These are phyloP conservation scores for Paramyrothecium roridum DNA, from an alignment of 2,329 filamentous ascomycete species.

Conservation along the genomic window DNA sequence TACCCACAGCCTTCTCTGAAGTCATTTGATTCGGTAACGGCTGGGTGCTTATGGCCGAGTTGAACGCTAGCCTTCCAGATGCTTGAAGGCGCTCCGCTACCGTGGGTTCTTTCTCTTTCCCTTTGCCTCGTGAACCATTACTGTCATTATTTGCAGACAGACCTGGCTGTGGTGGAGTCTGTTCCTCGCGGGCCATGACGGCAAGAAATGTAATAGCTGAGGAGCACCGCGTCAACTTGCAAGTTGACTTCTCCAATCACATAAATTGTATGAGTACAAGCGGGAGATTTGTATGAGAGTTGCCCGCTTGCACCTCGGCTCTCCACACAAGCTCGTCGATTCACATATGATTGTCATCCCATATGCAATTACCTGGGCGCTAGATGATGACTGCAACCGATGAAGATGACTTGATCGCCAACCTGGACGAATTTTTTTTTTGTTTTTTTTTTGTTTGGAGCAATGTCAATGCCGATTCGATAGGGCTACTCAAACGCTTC, in stretches of 20 bases:
- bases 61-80: constrained; percentile 21
- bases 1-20: constrained; percentile 13
- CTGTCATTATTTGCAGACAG: neutral
- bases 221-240: no score
- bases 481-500: no score
- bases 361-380: neutral
- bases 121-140: constrained; percentile 7
- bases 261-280: neutral
- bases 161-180: neutral
- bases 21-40: constrained; percentile 10
- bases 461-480: no score
- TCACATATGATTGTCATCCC: neutral
- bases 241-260: neutral
- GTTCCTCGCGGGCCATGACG: neutral
- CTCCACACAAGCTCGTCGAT: neutral
- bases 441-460: no score
- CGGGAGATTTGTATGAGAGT: neutral
- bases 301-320: neutral
- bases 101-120: constrained; percentile 7
- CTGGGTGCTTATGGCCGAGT: constrained; percentile 15
- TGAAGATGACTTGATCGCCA: no score
- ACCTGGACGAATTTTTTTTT: no score
- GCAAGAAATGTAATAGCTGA: neutral
- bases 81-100: constrained; percentile 20
- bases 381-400: neutral